These are phyloP conservation scores for Solioccasus polychromus DNA, from an alignment of 768 basidiomycete species.

Conservation along the genomic window DNA sequence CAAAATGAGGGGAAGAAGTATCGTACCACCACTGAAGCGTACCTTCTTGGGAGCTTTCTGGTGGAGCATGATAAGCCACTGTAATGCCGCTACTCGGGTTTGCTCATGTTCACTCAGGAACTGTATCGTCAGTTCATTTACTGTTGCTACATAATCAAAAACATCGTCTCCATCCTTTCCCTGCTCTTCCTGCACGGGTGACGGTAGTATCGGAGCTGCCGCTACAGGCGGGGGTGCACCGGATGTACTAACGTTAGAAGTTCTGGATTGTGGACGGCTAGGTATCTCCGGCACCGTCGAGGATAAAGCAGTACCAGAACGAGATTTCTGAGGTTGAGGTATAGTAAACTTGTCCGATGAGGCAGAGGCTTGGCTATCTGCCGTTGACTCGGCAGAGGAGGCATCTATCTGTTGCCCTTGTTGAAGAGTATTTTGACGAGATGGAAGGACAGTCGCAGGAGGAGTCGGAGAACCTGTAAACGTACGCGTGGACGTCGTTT, in stretches of 20 bases:
- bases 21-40: not conserved
- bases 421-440: constrained; percentile 50
- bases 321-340: constrained; percentile 32
- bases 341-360: constrained; percentile 39
- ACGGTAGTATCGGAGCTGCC: constrained; percentile 28
- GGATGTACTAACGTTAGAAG: constrained; percentile 44
- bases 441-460: constrained; percentile 37
- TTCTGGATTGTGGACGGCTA: constrained; percentile 64
- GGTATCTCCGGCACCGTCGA: constrained; percentile 33
- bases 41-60: constrained; percentile 97
- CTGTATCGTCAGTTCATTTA: constrained; percentile 88
- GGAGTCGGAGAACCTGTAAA: constrained; percentile 59
- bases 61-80: constrained; percentile 98
- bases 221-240: constrained; percentile 33
- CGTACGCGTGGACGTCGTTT: constrained; percentile 33
- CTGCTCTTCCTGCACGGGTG: constrained; percentile 24
- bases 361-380: constrained; percentile 31
- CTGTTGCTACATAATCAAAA: constrained; percentile 91
- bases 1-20: not conserved
- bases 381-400: constrained; percentile 43
- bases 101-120: constrained; percentile 97
- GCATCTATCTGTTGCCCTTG: constrained; percentile 44
- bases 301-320: constrained; percentile 21
- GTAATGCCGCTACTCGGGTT: constrained; percentile 90
- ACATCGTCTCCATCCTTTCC: constrained; percentile 70